These are phyloP conservation scores for Phytophthora constricta DNA, from an alignment of 352 stramenopile genomes.

Conservation along the genomic window DNA sequence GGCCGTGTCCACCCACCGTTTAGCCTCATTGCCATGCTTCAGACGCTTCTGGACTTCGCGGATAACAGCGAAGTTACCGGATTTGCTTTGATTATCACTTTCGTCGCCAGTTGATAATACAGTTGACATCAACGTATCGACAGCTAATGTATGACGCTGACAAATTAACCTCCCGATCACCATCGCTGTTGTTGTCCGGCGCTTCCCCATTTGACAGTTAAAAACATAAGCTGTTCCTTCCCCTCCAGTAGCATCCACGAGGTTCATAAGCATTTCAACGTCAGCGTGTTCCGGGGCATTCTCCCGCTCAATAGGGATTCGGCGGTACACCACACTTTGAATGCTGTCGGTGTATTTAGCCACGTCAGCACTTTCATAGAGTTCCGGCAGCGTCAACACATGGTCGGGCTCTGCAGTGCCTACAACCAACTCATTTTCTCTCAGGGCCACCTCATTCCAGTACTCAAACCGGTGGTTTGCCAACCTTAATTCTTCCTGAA, in stretches of 20 bases:
- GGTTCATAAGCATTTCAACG: constrained; percentile 69
- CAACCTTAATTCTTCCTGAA: constrained; percentile 68
- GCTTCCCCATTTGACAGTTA: constrained; percentile 90
- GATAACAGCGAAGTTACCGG: constrained; percentile 77
- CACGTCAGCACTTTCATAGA: constrained; percentile 63
- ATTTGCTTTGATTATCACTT: constrained; percentile 13
- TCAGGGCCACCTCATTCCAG: constrained; percentile 74
- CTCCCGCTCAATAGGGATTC: constrained; percentile 82
- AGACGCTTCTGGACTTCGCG: constrained; percentile 67
- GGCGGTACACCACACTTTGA: constrained; percentile 64
- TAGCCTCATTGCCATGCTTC: constrained; percentile 57
- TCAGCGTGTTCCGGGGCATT: constrained; percentile 82
- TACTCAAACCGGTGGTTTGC: constrained; percentile 73
- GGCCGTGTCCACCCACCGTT: constrained; percentile 74
- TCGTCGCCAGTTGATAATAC: constrained; percentile 10
- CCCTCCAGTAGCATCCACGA: constrained; percentile 49
- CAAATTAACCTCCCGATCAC: constrained; percentile 75
- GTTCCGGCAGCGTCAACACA: constrained; percentile 70
- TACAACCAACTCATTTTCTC: constrained; percentile 69
- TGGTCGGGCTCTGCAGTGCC: constrained; percentile 45
- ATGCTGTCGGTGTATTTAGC: constrained; percentile 41
- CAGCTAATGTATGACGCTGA: constrained; percentile 44
- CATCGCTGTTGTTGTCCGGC: constrained; percentile 80
- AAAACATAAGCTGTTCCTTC: constrained; percentile 84
- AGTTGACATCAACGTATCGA: constrained; percentile 11